phyloP scores from a whole-genome alignment of 2,329 filamentous ascomycete species.

The Hypoxylon sp. region DNA sequence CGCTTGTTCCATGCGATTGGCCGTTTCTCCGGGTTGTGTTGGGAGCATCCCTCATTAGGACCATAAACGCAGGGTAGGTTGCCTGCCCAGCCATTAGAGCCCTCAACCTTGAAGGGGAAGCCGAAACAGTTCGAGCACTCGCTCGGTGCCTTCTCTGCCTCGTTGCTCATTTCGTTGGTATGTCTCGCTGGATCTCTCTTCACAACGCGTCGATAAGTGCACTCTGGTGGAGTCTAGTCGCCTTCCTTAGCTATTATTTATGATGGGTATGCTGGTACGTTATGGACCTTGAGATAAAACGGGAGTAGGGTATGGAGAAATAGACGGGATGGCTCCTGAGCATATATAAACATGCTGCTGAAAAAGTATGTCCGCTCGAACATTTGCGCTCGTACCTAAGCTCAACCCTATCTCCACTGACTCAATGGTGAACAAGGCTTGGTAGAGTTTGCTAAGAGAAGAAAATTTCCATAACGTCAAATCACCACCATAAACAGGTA shows the following conservation, averaged over 20 bases:
- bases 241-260: not conserved
- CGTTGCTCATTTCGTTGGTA: not conserved
- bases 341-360: not conserved
- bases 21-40: slow-evolving; percentile 30
- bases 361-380: slow-evolving; percentile 5
- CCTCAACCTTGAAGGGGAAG: slow-evolving; percentile 19
- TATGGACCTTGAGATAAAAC: not conserved
- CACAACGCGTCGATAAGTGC: too few relatives aligned
- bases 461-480: slow-evolving; percentile 1
- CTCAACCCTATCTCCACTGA: slow-evolving; percentile 6
- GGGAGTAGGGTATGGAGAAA: not conserved
- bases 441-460: slow-evolving; percentile 6
- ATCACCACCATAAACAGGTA: not conserved
- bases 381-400: not conserved
- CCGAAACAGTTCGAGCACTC: not conserved
- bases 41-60: slow-evolving; percentile 30
- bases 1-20: slow-evolving; percentile 35
- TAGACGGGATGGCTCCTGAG: not conserved
- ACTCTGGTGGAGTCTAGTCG: not conserved
- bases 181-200: not conserved
- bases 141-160: not conserved
- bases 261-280: not conserved
- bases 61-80: slow-evolving; percentile 39
- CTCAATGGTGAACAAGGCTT: not conserved
- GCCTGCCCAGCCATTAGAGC: slow-evolving; percentile 32